Evolutionary conservation across 164 flowering plant species (phyloP), one percentile per base, ranked within the genome.

Genomic region (Platanus orientalis): DNA sequence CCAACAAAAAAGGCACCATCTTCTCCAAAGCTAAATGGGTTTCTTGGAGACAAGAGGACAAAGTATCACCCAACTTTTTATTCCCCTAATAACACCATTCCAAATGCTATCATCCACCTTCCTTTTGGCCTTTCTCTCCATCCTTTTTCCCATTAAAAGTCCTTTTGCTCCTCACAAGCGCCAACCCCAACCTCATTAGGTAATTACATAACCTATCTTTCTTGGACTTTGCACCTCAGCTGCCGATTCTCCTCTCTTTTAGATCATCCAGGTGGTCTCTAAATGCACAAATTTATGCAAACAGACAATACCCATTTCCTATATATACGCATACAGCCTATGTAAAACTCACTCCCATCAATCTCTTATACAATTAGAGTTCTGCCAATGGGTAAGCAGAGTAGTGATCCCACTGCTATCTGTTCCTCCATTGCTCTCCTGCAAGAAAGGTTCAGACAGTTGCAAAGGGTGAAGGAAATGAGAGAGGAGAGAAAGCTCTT

Each of bases 401-500:
- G 50, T 26, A 57, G 66, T 39, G 79, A 76, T 54, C 65, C 69
- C 0, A 57, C 62, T n/a, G 63, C 48, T 6, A 48, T 65, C 19
- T 66, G 67, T 50, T 73, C 79, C 27, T 79, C 82, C 54, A 76
- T 79, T 48, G 82, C 82, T 65, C 79, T 79, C 61, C 68, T 79
- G 63, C 82, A 79, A 57, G 82, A 78, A 49, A 75, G 82, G 48
- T 78, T 78, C 65, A 71, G 75, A 66, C 76, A 79, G 62, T 55
- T 76, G 65, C 72, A 79, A 64, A 71, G 73, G 63, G 71, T 64
- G 13, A 79, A 69, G 44, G 76, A 76, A 68, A 84, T 73, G 73
- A 80, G 92, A 50, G 85, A 84, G 61, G 83, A 79, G 65, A 83
- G 54, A 62, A 77, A 83, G 73, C 74, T 81, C 3, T 59, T 77